Conservation (phyloP, 1,284 basidiomycete species). For the Coriolopsis trogii region DNA sequence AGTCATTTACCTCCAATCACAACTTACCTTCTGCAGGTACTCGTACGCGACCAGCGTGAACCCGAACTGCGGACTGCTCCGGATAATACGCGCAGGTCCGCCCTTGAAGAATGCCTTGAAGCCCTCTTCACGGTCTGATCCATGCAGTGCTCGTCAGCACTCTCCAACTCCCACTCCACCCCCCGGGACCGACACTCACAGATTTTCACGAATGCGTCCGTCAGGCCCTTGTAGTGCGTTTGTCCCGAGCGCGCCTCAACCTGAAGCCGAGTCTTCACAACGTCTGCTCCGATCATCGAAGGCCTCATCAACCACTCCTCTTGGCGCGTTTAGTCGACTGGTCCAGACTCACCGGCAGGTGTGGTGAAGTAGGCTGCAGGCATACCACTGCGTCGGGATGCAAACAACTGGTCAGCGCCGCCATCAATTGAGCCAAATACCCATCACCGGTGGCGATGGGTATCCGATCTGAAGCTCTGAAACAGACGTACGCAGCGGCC, state of each 20-base stretch:
- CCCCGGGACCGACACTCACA: constrained; percentile 44
- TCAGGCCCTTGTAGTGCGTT: constrained; percentile 89
- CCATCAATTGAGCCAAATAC: constrained; percentile 22
- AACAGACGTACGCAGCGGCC: constrained; percentile 70
- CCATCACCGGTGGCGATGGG: constrained; percentile 18
- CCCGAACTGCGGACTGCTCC: constrained; percentile 89
- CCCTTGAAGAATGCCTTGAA: constrained; percentile 95
- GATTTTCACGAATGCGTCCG: constrained; percentile 91
- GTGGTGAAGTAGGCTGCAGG: constrained; percentile 90
- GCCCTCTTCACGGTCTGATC: constrained; percentile 80
- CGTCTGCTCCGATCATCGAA: constrained; percentile 62
- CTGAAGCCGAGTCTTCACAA: constrained; percentile 98
- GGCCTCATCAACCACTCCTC: constrained; percentile 26
- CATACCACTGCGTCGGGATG: constrained; percentile 72
- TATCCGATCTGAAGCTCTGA: constrained; percentile 17
- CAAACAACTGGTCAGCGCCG: constrained; percentile 15
- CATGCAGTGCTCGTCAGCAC: not conserved
- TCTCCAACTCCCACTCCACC: constrained; percentile 3
- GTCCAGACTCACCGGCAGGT: constrained; percentile 63
- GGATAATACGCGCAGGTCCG: constrained; percentile 86
- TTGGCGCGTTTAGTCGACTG: constrained; percentile 16
- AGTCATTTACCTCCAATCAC: constrained; percentile 15
- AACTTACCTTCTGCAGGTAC: constrained; percentile 67
- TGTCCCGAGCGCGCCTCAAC: constrained; percentile 94
- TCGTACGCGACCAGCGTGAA: constrained; percentile 93